phyloP scores from a whole-genome alignment of 2,329 filamentous ascomycete species.

The Paecilomyces niveus region DNA sequence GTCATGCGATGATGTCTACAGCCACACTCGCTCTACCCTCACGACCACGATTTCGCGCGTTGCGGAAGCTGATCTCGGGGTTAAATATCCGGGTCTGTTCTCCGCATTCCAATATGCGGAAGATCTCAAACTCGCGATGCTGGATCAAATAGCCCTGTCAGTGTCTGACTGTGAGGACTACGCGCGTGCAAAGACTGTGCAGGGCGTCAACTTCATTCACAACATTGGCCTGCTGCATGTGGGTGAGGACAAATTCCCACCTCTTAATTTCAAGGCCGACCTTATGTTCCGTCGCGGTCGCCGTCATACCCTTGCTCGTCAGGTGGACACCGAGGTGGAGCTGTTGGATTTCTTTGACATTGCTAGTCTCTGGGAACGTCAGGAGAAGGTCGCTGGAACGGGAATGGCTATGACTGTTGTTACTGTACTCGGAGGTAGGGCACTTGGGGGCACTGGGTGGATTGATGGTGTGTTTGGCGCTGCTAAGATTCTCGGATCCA shows the following conservation, averaged over 20 bases:
- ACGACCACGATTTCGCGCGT: constrained; percentile 68
- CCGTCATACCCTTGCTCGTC: constrained; percentile 70
- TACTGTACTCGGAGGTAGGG: constrained; percentile 72
- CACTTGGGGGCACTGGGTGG: constrained; percentile 81
- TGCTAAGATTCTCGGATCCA: constrained; percentile 70
- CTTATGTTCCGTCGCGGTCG: constrained; percentile 82
- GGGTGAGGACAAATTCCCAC: constrained; percentile 70
- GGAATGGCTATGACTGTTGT: constrained; percentile 91
- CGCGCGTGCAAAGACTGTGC: constrained; percentile 68
- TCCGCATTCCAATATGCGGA: constrained; percentile 88
- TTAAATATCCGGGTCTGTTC: constrained; percentile 80
- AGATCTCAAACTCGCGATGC: constrained; percentile 84
- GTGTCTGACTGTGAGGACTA: constrained; percentile 77
- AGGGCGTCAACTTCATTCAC: constrained; percentile 80
- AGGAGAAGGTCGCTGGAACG: constrained; percentile 91
- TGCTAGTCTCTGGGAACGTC: constrained; percentile 70
- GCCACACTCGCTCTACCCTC: constrained; percentile 69
- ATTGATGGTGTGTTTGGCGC: constrained; percentile 79
- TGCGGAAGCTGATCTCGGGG: constrained; percentile 69
- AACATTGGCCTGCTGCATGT: constrained; percentile 82
- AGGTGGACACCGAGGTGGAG: constrained; percentile 83
- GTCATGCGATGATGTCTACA: constrained; percentile 78
- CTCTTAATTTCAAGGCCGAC: constrained; percentile 81
- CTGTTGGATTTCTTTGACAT: constrained; percentile 91
- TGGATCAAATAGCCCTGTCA: constrained; percentile 74